Conservation (phyloP, 2,329 filamentous ascomycete species). For the Venturia aucupariae region DNA sequence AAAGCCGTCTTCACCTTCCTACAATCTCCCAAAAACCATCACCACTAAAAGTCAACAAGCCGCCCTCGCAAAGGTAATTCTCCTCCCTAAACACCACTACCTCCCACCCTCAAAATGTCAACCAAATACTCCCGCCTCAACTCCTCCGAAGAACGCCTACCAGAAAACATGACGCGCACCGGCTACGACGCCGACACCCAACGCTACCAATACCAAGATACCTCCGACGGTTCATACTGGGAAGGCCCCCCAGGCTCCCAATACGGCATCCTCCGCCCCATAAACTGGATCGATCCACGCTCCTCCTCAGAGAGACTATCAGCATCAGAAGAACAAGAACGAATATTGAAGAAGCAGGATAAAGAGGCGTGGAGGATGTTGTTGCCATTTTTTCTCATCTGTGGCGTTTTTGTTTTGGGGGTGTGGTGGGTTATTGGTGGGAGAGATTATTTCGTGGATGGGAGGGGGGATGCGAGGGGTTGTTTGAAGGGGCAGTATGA, state of each 20-base stretch:
- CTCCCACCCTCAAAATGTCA: neutral
- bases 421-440: constrained; percentile 21
- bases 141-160: constrained; percentile 43
- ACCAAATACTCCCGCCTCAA: neutral
- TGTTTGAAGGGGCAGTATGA: constrained; percentile 16
- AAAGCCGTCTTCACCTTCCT: neutral
- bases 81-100: neutral
- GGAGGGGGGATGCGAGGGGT: constrained; percentile 18
- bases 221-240: constrained; percentile 41
- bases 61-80: too few species aligned
- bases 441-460: constrained; percentile 19
- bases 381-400: constrained; percentile 49
- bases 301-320: constrained; percentile 16
- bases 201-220: constrained; percentile 42
- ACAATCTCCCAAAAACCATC: neutral
- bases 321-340: neutral
- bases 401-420: constrained; percentile 42
- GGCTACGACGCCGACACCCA: constrained; percentile 50
- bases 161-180: constrained; percentile 45
- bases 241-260: constrained; percentile 41
- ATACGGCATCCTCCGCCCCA: constrained; percentile 40
- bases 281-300: constrained; percentile 22
- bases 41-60: neutral
- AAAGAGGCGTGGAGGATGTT: constrained; percentile 44
- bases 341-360: constrained; percentile 15